Percentiles rank a stretch among this genome's conserved stretches.
phyloP scores from a whole-genome alignment of 2,329 filamentous ascomycete genomes.

The Dactylella cylindrospora region DNA sequence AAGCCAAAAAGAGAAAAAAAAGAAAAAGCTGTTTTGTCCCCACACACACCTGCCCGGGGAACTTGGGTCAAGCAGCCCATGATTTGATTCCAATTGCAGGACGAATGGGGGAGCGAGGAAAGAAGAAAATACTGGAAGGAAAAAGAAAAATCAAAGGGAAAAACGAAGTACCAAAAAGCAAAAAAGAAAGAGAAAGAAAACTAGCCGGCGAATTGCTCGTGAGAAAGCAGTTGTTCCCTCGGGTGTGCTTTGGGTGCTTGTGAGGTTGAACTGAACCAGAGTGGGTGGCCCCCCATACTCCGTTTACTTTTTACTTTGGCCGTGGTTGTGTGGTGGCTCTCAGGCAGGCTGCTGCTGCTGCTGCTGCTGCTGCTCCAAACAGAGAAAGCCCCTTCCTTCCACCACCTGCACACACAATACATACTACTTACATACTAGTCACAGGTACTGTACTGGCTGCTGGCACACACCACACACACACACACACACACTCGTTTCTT shows the following conservation, averaged over 20 bases:
- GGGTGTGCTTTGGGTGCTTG: no score
- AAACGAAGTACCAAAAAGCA: no score
- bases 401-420: conserved; percentile 3
- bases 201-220: conserved; percentile 26
- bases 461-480: conserved; percentile 14
- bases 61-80: conserved; percentile 9
- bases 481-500: conserved; percentile 24
- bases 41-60: conserved; percentile 41
- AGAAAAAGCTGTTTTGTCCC: conserved; percentile 11
- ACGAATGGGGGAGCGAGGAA: no score
- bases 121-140: no score
- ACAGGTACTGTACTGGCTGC: no score
- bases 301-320: no score
- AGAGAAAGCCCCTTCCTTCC: conserved; percentile 1
- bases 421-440: neutral
- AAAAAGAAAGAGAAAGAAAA: no score
- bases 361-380: no score
- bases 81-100: conserved; percentile 13
- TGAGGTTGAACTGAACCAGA: no score
- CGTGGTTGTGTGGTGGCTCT: conserved; percentile 3
- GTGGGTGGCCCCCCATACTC: conserved; percentile 16
- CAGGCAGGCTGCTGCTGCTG: no score
- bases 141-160: no score
- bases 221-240: conserved; percentile 5
- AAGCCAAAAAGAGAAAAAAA: neutral